Percentiles rank a stretch among this genome's conserved stretches.
These are phyloP conservation scores for Fusarium acutatum DNA, from an alignment of 2,329 filamentous ascomycete genomes.

Conservation along the genomic window DNA sequence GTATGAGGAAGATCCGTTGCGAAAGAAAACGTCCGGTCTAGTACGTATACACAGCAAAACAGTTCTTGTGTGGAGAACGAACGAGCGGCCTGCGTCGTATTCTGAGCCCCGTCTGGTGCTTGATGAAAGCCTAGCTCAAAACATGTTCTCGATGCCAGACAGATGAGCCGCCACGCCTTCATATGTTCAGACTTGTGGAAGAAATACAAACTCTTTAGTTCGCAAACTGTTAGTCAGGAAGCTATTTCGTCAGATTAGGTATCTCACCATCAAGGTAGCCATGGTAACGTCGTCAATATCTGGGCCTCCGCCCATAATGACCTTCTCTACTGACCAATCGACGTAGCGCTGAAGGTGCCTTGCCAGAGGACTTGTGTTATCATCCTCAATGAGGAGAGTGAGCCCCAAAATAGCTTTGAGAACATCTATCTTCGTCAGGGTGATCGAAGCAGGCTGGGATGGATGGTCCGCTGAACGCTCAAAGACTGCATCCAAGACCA, in stretches of 20 bases:
- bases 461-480: not conserved
- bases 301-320: not conserved
- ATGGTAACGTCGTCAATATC: not conserved
- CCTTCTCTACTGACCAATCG: not conserved
- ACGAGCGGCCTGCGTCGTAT: no score
- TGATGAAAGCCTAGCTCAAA: not conserved
- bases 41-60: not conserved
- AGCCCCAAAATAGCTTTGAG: not conserved
- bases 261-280: not conserved
- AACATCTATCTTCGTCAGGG: not conserved
- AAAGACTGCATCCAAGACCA: not conserved
- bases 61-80: not conserved
- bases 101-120: no score
- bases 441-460: not conserved
- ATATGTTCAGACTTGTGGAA: not conserved
- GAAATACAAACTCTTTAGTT: not conserved
- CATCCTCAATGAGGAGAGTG: not conserved
- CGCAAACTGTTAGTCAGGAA: not conserved
- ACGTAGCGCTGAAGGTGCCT: fast-evolving
- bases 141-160: not conserved
- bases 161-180: not conserved
- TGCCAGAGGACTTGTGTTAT: fast-evolving
- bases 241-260: fast-evolving
- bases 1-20: not conserved
- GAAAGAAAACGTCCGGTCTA: not conserved